These are phyloP conservation scores for Pulveroboletus ravenelii DNA, from an alignment of 768 basidiomycete genomes.

Conservation along the genomic window DNA sequence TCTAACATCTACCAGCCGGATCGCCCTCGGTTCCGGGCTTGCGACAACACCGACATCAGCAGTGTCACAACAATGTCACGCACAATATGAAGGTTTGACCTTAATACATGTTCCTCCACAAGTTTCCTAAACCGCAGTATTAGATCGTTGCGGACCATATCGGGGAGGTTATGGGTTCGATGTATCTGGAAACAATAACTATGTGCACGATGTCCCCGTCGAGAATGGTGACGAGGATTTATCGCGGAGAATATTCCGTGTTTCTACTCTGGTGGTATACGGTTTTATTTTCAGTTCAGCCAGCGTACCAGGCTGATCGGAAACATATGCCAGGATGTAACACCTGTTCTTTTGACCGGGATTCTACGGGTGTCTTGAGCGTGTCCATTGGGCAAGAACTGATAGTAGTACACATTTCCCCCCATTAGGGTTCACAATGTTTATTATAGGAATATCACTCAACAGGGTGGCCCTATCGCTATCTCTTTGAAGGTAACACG, in stretches of 20 bases:
- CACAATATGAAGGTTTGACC: conserved; percentile 9
- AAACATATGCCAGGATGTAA: conserved; percentile 8
- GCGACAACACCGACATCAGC: too few species aligned
- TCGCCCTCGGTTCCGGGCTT: conserved; percentile 8
- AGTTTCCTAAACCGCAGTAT: neutral
- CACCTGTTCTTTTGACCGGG: conserved; percentile 10
- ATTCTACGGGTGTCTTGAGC: neutral
- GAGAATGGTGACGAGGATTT: too few species aligned
- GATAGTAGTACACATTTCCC: neutral
- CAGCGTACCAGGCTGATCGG: neutral
- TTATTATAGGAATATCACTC: conserved; percentile 9
- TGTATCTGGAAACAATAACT: conserved; percentile 27
- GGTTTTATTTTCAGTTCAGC: neutral
- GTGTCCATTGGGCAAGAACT: neutral
- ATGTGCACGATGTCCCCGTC: conserved; percentile 32
- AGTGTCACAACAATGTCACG: too few species aligned
- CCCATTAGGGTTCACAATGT: conserved; percentile 4
- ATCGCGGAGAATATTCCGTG: conserved; percentile 11
- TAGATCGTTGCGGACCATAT: conserved; percentile 14
- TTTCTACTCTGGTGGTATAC: conserved; percentile 5
- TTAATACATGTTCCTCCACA: neutral
- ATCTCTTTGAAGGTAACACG: conserved; percentile 9
- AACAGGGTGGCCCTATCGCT: neutral
- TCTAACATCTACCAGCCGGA: neutral
- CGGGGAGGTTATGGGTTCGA: conserved; percentile 8